Conservation (phyloP, 441 rosid species). For the Euphorbia schlechtendalii region DNA sequence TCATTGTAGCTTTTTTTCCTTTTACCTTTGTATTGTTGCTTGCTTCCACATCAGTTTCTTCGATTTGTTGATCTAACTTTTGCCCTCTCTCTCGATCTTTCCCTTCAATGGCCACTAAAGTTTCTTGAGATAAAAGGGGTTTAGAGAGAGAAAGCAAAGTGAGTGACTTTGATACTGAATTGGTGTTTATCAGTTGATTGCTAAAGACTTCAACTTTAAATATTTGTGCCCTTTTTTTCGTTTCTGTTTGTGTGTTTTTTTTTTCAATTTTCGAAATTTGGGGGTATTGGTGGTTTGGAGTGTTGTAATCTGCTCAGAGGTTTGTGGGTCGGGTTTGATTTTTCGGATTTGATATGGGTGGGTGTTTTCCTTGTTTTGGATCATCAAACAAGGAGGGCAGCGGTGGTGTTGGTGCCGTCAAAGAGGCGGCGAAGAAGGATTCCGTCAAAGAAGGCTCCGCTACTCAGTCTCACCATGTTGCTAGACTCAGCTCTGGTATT, state of each 20-base stretch:
- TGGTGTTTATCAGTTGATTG: slow-evolving; percentile 1
- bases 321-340: slow-evolving; percentile 37
- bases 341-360: slow-evolving; percentile 72
- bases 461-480: slow-evolving; percentile 59
- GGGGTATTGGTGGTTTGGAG: slow-evolving; percentile 22
- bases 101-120: slow-evolving; percentile 43
- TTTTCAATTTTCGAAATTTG: neutral
- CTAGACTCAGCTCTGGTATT: slow-evolving; percentile 59
- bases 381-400: slow-evolving; percentile 68
- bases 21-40: slow-evolving; percentile 29
- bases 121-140: slow-evolving; percentile 31
- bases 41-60: slow-evolving; percentile 42
- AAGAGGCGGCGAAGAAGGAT: slow-evolving; percentile 67
- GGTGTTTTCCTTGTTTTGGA: slow-evolving; percentile 93
- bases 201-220: slow-evolving; percentile 18
- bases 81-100: slow-evolving; percentile 50
- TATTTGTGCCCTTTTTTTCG: neutral
- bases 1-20: slow-evolving; percentile 7
- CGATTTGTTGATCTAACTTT: slow-evolving; percentile 80
- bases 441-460: slow-evolving; percentile 69
- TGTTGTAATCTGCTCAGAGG: slow-evolving; percentile 24
- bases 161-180: slow-evolving; percentile 25
- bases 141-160: slow-evolving; percentile 32
- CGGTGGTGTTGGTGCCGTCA: slow-evolving; percentile 27
- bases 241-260: neutral